Conservation (phyloP, 306 rosid genomes). For the Ormosia emarginata region DNA sequence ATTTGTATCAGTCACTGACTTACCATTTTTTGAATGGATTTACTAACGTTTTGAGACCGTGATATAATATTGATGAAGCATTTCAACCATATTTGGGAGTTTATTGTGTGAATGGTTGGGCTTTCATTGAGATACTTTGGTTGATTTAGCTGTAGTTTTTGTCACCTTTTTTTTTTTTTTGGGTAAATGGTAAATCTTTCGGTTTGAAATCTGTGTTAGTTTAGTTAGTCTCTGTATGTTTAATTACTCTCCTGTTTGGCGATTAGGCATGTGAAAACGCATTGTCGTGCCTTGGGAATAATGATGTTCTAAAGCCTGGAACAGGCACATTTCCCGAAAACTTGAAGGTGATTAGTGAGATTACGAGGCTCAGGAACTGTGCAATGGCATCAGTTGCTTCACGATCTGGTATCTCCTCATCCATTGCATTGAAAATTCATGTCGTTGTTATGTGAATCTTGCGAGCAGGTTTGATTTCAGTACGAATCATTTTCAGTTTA, state of each 20-base stretch:
- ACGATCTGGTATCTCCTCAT: conserved; percentile 52
- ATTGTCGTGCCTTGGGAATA: conserved; percentile 35
- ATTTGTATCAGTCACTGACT: not conserved
- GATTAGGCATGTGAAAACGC: conserved; percentile 76
- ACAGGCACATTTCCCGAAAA: conserved; percentile 23
- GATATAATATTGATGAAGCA: not conserved
- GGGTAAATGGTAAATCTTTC: not conserved
- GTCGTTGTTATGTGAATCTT: not conserved
- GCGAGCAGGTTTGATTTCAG: not conserved
- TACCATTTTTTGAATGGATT: not conserved
- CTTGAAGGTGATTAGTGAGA: conserved; percentile 34
- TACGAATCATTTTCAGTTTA: not conserved
- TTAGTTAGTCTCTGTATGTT: not conserved
- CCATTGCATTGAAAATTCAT: not conserved
- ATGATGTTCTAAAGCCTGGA: conserved; percentile 35
- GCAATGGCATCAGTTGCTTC: conserved; percentile 56
- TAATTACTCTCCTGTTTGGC: conserved; percentile 12
- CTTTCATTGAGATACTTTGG: not conserved
- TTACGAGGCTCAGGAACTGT: conserved; percentile 48
- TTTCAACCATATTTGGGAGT: not conserved
- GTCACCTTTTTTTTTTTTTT: not conserved
- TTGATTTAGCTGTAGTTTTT: not conserved
- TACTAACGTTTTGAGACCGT: not conserved
- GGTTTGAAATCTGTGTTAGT: not conserved
- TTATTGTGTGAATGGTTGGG: not conserved